Conservation (phyloP, 2,329 filamentous ascomycete species). For the Cercospora berteroae region DNA sequence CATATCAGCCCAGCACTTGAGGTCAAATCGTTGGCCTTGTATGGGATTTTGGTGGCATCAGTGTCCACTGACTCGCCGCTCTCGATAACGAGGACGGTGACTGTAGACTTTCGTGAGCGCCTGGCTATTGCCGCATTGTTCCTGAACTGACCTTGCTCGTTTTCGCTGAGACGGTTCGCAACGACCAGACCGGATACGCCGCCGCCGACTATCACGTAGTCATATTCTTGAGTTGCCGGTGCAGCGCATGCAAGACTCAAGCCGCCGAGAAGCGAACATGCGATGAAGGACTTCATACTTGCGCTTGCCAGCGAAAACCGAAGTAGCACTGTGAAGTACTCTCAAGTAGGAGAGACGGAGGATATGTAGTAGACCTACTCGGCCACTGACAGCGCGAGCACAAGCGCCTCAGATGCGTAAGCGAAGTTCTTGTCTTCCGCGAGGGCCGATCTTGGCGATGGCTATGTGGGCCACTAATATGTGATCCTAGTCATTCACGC, state of each 20-base stretch:
- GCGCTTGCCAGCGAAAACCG: background rate
- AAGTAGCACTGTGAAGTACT: background rate
- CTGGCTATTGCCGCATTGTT: background rate
- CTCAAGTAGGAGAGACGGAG: too few species aligned
- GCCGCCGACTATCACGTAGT: slow-evolving; percentile 35
- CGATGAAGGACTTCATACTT: slow-evolving; percentile 1
- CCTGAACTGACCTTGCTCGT: slow-evolving; percentile 19
- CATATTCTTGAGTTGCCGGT: slow-evolving; percentile 12
- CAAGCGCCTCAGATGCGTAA: background rate
- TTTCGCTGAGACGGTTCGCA: slow-evolving; percentile 31
- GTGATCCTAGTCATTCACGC: background rate
- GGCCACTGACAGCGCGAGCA: background rate
- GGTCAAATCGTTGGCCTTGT: slow-evolving; percentile 19
- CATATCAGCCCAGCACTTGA: slow-evolving; percentile 9
- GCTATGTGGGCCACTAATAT: background rate
- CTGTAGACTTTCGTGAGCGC: background rate
- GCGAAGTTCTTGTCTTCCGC: background rate
- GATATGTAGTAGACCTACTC: background rate
- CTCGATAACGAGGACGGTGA: slow-evolving; percentile 37
- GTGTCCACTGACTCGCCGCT: slow-evolving; percentile 28
- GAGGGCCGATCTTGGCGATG: background rate
- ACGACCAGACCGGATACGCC: slow-evolving; percentile 34
- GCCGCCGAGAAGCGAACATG: background rate
- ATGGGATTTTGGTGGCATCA: slow-evolving; percentile 14
- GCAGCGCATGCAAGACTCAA: background rate